Evolutionary conservation across 73 alveolate species (phyloP), one percentile per base, ranked within the genome.

Genomic region (Paramecium tetraurelia): DNA sequence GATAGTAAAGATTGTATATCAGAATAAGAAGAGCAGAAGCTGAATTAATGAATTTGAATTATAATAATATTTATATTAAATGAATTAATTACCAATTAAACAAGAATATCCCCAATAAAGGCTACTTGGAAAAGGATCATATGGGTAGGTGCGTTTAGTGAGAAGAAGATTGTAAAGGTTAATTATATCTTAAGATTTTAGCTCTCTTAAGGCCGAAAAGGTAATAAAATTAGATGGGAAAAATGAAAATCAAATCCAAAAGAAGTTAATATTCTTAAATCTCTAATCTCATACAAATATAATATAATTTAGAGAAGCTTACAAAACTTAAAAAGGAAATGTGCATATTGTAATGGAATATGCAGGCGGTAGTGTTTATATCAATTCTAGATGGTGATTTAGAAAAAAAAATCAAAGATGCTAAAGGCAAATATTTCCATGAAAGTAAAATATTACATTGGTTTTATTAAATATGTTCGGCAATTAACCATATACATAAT

Each of bases 401-500:
- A 24, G 72, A 86, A 6, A 14, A 76, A 69, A 92, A 46, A 92
- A 93, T 93, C 27, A 92, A 75, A 83, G 93, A 83, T 6, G 89
- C 86, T 40, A 46, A 92, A 53, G 95, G 96, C 58, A 48, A 84
- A 24, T 88, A 86, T 21, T 92, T 97, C 14, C 50, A 98, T 7
- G 99, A 98, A 86, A 93, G 88, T 22, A 92, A 98, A 93, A 95
- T 98, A 4, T 85, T 98, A 70, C 98, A 96, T 89, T 93, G 94
- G 92, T 96, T 98, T 83, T 93, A 96, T 18, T 96, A 98, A 92
- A 97, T 98, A 18, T 97, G 99, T 92, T 95, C 96, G 27, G 99
- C 99, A 1, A 70, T 98, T 24, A 97, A 97, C 93, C 99, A 98
- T 85, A 87, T 96, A 2, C 99, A 98, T 92, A 99, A 98, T 80